phyloP scores from a whole-genome alignment of 371 early-diverging fungal species.

The Funneliformis caledonium region DNA sequence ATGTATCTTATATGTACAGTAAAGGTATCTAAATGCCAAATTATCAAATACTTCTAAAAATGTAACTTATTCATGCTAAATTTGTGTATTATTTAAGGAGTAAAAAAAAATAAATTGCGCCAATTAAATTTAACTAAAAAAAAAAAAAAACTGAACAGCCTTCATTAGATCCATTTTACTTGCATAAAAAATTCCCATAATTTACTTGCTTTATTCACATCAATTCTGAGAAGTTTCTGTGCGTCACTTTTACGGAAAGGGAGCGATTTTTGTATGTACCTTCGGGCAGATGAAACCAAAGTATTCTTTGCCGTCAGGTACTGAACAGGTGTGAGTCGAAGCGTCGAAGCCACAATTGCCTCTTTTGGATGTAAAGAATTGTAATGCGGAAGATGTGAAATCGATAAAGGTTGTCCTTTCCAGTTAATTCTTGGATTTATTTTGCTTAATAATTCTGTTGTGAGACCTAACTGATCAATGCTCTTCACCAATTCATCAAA shows the following conservation, averaged over 20 bases:
- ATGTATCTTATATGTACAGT: too few species aligned
- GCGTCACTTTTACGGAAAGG: conserved; percentile 72
- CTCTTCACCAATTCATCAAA: conserved; percentile 14
- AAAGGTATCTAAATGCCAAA: too few species aligned
- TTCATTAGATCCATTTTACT: conserved; percentile 54
- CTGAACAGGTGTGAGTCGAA: conserved; percentile 40
- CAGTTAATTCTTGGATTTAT: conserved; percentile 15
- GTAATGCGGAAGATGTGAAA: conserved; percentile 32
- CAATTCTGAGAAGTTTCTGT: conserved; percentile 70
- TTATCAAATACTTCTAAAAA: not conserved
- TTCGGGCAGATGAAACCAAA: conserved; percentile 19
- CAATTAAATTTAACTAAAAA: not conserved
- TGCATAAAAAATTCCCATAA: conserved; percentile 67
- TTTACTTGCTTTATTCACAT: conserved; percentile 75
- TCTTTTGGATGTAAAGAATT: conserved; percentile 33
- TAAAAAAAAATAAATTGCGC: not conserved
- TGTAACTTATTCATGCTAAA: not conserved
- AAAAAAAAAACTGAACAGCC: not conserved
- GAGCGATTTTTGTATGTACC: conserved; percentile 14
- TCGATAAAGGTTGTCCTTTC: conserved; percentile 35
- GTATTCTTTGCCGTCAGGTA: conserved; percentile 38
- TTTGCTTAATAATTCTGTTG: not conserved
- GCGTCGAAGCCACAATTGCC: conserved; percentile 30
- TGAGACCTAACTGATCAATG: conserved; percentile 12
- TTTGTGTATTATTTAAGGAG: not conserved